These are phyloP conservation scores for Peronosclerospora sorghi DNA, from an alignment of 352 stramenopile genomes.

Conservation along the genomic window DNA sequence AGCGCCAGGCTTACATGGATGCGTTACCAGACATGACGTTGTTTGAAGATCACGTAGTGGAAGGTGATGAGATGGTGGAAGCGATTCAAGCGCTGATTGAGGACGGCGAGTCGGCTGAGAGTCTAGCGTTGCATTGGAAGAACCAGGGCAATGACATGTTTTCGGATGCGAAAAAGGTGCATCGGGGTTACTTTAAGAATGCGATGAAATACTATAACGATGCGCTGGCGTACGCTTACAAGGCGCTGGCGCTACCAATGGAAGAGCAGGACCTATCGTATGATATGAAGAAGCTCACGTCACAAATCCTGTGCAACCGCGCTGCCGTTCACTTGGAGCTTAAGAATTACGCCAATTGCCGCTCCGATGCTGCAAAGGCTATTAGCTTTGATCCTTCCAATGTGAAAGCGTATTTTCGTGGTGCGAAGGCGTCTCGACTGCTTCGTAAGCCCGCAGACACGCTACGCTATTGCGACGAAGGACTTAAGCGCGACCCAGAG, in stretches of 20 bases:
- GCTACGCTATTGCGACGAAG: slow-evolving; percentile 70
- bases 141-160: slow-evolving; percentile 85
- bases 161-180: slow-evolving; percentile 53
- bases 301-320: slow-evolving; percentile 73
- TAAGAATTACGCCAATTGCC: slow-evolving; percentile 80
- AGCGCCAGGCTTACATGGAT: slow-evolving; percentile 81
- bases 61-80: slow-evolving; percentile 78
- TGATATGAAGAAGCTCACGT: slow-evolving; percentile 59
- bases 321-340: slow-evolving; percentile 73
- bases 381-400: slow-evolving; percentile 59
- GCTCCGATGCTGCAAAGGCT: slow-evolving; percentile 63
- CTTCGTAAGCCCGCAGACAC: slow-evolving; percentile 71
- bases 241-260: slow-evolving; percentile 54
- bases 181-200: slow-evolving; percentile 60
- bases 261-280: slow-evolving; percentile 47
- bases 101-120: slow-evolving; percentile 80
- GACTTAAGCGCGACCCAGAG: slow-evolving; percentile 54
- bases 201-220: slow-evolving; percentile 76
- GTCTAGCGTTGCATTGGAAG: slow-evolving; percentile 79
- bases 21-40: slow-evolving; percentile 78
- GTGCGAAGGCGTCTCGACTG: slow-evolving; percentile 71
- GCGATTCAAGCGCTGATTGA: slow-evolving; percentile 82
- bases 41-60: slow-evolving; percentile 82
- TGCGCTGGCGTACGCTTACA: slow-evolving; percentile 62
- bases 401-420: slow-evolving; percentile 80